Conservation (phyloP, 2,329 filamentous ascomycete species). For the Graphilbum sp. region DNA sequence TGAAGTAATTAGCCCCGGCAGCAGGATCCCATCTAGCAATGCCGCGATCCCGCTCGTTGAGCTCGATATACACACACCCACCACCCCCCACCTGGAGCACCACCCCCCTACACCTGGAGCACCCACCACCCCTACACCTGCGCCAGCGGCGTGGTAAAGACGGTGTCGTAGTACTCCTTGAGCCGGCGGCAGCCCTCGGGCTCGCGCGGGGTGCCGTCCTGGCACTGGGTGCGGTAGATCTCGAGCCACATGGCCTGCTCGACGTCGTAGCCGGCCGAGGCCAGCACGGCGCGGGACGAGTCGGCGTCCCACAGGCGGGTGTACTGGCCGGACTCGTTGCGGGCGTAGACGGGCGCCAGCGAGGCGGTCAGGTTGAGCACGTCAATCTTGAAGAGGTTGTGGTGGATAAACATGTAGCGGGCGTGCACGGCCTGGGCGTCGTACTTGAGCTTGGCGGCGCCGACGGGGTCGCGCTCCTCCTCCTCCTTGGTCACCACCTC, state of each 20-base stretch:
- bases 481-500: neutral
- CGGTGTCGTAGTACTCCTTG: slow-evolving; percentile 12
- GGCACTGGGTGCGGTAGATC: slow-evolving; percentile 15
- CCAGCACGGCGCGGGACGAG: slow-evolving; percentile 8
- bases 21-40: too few relatives aligned
- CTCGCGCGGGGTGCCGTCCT: slow-evolving; percentile 9
- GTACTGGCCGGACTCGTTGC: slow-evolving; percentile 10
- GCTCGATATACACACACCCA: too few relatives aligned
- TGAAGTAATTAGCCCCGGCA: too few relatives aligned
- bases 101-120: too few relatives aligned
- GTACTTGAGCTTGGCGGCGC: slow-evolving; percentile 2
- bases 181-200: slow-evolving; percentile 17
- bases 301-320: slow-evolving; percentile 16
- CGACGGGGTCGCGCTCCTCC: neutral
- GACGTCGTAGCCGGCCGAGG: slow-evolving; percentile 16
- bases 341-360: slow-evolving; percentile 9
- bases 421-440: slow-evolving; percentile 2
- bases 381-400: slow-evolving; percentile 21
- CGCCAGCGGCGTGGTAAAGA: slow-evolving; percentile 1
- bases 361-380: slow-evolving; percentile 12
- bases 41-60: too few relatives aligned
- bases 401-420: slow-evolving; percentile 19
- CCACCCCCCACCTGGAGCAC: too few relatives aligned
- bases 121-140: too few relatives aligned
- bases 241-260: slow-evolving; percentile 18